Evolutionary conservation across 306 rosid genomes (phyloP).

Genomic region (Rosa multiflora): DNA sequence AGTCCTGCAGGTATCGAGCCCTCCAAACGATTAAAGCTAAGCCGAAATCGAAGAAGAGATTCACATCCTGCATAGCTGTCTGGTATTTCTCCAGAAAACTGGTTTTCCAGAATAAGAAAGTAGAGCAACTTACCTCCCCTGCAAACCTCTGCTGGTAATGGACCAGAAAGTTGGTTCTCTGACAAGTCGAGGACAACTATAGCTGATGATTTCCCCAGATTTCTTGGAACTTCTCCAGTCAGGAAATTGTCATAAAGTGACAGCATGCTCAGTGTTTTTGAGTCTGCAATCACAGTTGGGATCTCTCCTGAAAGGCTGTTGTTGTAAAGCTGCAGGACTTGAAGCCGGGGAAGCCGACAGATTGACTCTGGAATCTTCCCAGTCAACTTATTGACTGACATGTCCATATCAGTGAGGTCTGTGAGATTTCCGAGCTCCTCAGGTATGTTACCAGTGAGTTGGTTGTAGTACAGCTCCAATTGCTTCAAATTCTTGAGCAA

Average conservation of each 20-base stretch:
- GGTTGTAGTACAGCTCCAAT: slow-evolving; percentile 89
- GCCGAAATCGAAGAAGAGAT: slow-evolving; percentile 75
- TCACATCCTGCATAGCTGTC: slow-evolving; percentile 55
- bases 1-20: slow-evolving; percentile 76
- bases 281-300: slow-evolving; percentile 63
- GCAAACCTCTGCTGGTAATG: slow-evolving; percentile 74
- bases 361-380: slow-evolving; percentile 72
- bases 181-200: slow-evolving; percentile 80
- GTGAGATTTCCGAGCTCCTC: slow-evolving; percentile 77
- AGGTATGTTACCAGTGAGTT: slow-evolving; percentile 62
- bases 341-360: slow-evolving; percentile 71
- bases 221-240: slow-evolving; percentile 63
- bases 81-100: slow-evolving; percentile 75
- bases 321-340: slow-evolving; percentile 84
- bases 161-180: slow-evolving; percentile 72
- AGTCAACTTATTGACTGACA: slow-evolving; percentile 74
- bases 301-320: slow-evolving; percentile 76
- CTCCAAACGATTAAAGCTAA: slow-evolving; percentile 55
- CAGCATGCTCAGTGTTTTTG: slow-evolving; percentile 53
- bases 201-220: slow-evolving; percentile 65
- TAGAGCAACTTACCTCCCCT: slow-evolving; percentile 59
- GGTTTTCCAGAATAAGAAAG: slow-evolving; percentile 67
- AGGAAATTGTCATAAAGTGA: slow-evolving; percentile 79
- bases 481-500: slow-evolving; percentile 50
- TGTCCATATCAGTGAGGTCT: slow-evolving; percentile 69